Evolutionary conservation across 78 protist genomes (phyloP).

Genomic region (Cyanophora paradoxa): DNA sequence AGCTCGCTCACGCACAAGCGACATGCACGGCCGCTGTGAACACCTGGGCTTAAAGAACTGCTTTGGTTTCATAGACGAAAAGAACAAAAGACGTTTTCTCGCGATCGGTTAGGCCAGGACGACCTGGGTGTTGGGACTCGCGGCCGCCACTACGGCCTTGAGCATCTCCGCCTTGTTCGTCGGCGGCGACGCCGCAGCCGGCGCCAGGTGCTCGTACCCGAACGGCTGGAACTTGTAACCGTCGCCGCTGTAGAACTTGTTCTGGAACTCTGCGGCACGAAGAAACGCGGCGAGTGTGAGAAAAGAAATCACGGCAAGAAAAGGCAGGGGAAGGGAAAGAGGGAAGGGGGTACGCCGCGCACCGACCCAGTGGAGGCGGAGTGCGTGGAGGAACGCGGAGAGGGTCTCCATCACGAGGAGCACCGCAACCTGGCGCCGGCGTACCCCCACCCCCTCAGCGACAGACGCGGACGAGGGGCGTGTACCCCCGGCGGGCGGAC

Average conservation of each 20-base stretch:
- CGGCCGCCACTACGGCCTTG: too few relatives aligned
- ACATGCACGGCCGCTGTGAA: too few relatives aligned
- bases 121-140: too few relatives aligned
- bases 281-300: not conserved
- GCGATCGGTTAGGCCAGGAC: too few relatives aligned
- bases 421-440: not conserved
- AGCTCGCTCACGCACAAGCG: too few relatives aligned
- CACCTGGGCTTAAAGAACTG: too few relatives aligned
- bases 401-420: slow-evolving; percentile 93
- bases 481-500: slow-evolving; percentile 84
- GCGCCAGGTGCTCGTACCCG: too few relatives aligned
- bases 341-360: not conserved
- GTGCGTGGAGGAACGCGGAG: slow-evolving; percentile 98
- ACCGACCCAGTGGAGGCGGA: slow-evolving; percentile 96
- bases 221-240: slow-evolving; percentile 69
- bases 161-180: too few relatives aligned
- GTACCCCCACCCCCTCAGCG: not conserved
- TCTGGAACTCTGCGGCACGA: slow-evolving; percentile 77
- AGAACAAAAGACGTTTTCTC: too few relatives aligned
- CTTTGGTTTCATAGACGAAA: too few relatives aligned
- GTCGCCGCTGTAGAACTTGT: slow-evolving; percentile 73
- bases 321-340: not conserved
- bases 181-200: too few relatives aligned
- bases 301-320: not conserved
- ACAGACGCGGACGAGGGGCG: slow-evolving; percentile 28